Base-by-base conservation (phyloP, 192 early-diverging fungal species). In the Backusella psychrophila region DNA sequence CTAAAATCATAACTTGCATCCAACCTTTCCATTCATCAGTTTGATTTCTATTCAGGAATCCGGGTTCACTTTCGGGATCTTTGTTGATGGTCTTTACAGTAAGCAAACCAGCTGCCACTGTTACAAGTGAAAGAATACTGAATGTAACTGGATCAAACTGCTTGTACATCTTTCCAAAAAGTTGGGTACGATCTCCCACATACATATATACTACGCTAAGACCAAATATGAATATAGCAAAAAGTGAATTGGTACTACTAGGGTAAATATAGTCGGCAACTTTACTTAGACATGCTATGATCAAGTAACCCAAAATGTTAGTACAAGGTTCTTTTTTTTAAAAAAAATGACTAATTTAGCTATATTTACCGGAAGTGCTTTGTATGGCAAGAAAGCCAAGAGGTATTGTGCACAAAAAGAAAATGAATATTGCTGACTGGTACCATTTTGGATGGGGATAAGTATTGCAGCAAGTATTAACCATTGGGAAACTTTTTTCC, bases 1-100 rank as follows among this genome's bases (percentile, higher is more conserved):
- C 80, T 29, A 92, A 78, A 46, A 92, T 89, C 31, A 87, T 73
- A 4, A 94, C 74, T 84, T 95, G 94, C 94, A 95, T 95, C 94
- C 94, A 95, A 2, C 94, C 94, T 78, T 92, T 93, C 94, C 94
- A 95, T 80, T 95, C 94, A 71, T 95, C 92, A 4, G 94, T 95
- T 79, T 93, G 92, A 66, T 91, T 85, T 36, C 94, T 88, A 77
- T 88, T 91, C 68, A 95, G 76, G 72, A 95, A 95, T 9, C 84
- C 85, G 6, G 76, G 67, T 75, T 86, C 84, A 12, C 69, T 81
- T 6, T 56, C 41, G 17, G 75, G 75, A 42, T 86, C 87, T 70
- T 80, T 80, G 11, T 68, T 78, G 9, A 84, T 87, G 11, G 53
- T 78, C 4, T 85, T 84, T 15, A 86, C 34, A 34, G 89, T 86